Conservation (phyloP, 768 basidiomycete genomes). For the Terana coerulea region DNA sequence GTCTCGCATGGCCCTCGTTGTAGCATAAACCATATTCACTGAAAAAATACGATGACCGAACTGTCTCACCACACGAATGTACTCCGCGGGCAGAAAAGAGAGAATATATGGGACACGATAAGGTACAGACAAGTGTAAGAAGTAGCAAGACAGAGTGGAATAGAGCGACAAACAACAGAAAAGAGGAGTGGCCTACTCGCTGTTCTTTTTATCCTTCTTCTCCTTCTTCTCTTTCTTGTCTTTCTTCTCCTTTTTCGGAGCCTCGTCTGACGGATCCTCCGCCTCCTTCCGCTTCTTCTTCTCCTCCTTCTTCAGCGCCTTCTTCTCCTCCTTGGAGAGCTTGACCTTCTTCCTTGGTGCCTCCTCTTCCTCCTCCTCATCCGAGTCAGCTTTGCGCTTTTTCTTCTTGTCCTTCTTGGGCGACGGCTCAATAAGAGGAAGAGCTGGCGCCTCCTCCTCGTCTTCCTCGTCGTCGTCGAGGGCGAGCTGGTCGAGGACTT, state of each 20-base stretch:
- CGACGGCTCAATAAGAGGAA: conserved; percentile 57
- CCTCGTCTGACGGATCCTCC: conserved; percentile 22
- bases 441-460: conserved; percentile 46
- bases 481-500: conserved; percentile 76
- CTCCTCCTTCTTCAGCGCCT: conserved; percentile 54
- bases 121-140: background rate
- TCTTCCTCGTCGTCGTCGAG: conserved; percentile 63
- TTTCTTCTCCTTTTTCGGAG: conserved; percentile 36
- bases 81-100: no score
- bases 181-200: conserved; percentile 20
- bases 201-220: conserved; percentile 51
- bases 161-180: background rate
- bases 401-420: conserved; percentile 49
- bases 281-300: conserved; percentile 41
- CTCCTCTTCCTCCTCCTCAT: conserved; percentile 44
- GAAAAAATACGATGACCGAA: no score
- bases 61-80: no score
- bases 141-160: background rate
- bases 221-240: conserved; percentile 35
- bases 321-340: conserved; percentile 82
- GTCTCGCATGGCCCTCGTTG: no score
- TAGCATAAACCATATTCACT: no score
- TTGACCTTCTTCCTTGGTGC: conserved; percentile 67
- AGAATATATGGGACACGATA: no score
- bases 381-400: conserved; percentile 69